These are phyloP conservation scores for Lolium multiflorum DNA, from an alignment of 176 grass and related monocot genomes.

Conservation along the genomic window DNA sequence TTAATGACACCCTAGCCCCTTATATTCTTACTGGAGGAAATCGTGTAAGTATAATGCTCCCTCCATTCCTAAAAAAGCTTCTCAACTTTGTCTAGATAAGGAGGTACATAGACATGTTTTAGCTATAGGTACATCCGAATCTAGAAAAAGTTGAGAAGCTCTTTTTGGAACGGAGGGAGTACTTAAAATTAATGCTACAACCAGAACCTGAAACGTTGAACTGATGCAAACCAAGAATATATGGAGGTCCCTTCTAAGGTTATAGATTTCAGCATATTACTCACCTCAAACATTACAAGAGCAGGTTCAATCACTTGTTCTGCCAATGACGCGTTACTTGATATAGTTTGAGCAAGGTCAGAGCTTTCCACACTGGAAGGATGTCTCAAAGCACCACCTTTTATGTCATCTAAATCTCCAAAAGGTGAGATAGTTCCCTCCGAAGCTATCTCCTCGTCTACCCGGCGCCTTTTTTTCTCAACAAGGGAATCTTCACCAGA, in stretches of 20 bases:
- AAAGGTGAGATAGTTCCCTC: conserved; percentile 73
- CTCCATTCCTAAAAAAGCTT: no score
- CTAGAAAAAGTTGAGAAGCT: no score
- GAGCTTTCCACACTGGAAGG: conserved; percentile 53
- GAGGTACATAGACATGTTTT: no score
- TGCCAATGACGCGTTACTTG: conserved; percentile 90
- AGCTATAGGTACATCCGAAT: no score
- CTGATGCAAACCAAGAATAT: conserved; percentile 14
- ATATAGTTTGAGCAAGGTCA: conserved; percentile 61
- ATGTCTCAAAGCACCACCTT: conserved; percentile 60
- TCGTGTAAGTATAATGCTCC: background rate
- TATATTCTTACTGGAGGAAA: background rate
- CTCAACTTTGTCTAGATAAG: no score
- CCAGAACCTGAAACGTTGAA: background rate
- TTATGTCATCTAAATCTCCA: conserved; percentile 63
- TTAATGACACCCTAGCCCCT: background rate
- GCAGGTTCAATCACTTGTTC: conserved; percentile 96
- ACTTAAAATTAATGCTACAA: background rate
- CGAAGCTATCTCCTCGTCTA: conserved; percentile 69
- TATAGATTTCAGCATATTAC: conserved; percentile 18
- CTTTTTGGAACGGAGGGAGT: no score
- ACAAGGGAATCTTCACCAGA: conserved; percentile 56
- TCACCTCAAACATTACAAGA: conserved; percentile 99
- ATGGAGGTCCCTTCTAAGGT: conserved; percentile 26
- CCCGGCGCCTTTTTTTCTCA: conserved; percentile 80